A percentile compares a stretch with the other conserved stretches of the same genome.
These are phyloP conservation scores for Bocquillonia castaneifolia DNA, from an alignment of 441 rosid genomes.

Conservation along the genomic window DNA sequence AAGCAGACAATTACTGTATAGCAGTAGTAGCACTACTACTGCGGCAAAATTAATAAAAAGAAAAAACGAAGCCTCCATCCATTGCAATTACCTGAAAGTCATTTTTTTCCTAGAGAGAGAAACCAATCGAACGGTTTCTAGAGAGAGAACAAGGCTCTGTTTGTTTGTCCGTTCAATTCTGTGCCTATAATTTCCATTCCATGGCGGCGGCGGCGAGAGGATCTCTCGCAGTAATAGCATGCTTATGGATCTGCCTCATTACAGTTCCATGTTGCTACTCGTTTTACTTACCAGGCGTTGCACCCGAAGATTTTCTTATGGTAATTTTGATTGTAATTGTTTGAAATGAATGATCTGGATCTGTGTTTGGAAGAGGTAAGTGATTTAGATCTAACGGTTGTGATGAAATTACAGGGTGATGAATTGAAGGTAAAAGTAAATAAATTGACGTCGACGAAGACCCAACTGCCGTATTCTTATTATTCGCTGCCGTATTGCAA, in stretches of 20 bases:
- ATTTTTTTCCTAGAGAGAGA: no score
- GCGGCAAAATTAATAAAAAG: no score
- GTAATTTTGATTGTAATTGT: conserved; percentile 25
- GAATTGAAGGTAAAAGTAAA: conserved; percentile 84
- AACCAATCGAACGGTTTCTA: no score
- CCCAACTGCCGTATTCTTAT: conserved; percentile 86
- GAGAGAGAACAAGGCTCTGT: no score
- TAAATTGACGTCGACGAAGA: conserved; percentile 85
- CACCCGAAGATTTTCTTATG: conserved; percentile 73
- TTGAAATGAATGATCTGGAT: neutral
- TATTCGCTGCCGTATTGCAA: conserved; percentile 76
- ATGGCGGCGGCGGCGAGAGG: no score
- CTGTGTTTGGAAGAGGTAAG: neutral
- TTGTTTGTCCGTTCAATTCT: no score
- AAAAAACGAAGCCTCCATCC: no score
- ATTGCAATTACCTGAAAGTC: no score
- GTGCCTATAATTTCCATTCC: no score
- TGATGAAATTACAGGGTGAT: conserved; percentile 83
- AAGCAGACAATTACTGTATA: no score
- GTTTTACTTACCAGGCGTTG: conserved; percentile 93
- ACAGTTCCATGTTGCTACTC: conserved; percentile 35
- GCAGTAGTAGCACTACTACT: no score
- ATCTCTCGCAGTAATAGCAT: conserved; percentile 20
- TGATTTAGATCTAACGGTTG: no score
- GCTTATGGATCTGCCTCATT: conserved; percentile 33